Base-by-base conservation (phyloP, 1,139 yeast genomes). In the Suhomyces bribrorum region DNA sequence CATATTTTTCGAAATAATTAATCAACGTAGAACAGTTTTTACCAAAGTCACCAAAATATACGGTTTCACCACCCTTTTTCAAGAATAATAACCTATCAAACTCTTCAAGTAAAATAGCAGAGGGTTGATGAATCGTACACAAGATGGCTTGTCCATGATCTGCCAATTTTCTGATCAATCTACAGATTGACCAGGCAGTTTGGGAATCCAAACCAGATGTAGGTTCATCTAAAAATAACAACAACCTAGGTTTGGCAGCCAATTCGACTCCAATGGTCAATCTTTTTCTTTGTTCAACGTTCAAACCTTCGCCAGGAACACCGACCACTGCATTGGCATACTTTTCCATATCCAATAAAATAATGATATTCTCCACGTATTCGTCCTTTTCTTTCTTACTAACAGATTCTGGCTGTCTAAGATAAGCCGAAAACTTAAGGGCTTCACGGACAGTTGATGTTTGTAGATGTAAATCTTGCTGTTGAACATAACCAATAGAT, bases 401-500 rank as follows among this genome's bases (percentile, higher is more conserved):
- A 3, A 45, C 46, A 7, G 26, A 17, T 4, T 24, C 17, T 7
- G 47, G 43, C 29, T 45, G 48, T 31, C 50, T 34, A 31, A 46
- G 32, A 26, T 45, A 32, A 7, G 50, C 50, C n/a, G 50, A 46
- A 31, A 46, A 46, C 8, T 35, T 17, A 30, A 46, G 38, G 2
- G 50, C 48, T 33, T 46, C 50, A 18, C 48, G 33, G 3, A 46
- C 50, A 12, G 50, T 46, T 3, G 46, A 37, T 2, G 40, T 36
- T 13, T 40, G 39, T 30, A 46, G 36, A 29, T 46, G 50, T 25
- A 46, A 37, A 37, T 46, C 49, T 25, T 44, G 49, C 25, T 46
- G 49, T 26, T 46, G 49, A 9, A 43, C 48, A 31, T 46, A 46
- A 29, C 49, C 49, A 34, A 43, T 79, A 16, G 79, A 71, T 32